Base-by-base conservation (phyloP, 2,329 filamentous ascomycete species). In the Mycosphaerella sp. region DNA sequence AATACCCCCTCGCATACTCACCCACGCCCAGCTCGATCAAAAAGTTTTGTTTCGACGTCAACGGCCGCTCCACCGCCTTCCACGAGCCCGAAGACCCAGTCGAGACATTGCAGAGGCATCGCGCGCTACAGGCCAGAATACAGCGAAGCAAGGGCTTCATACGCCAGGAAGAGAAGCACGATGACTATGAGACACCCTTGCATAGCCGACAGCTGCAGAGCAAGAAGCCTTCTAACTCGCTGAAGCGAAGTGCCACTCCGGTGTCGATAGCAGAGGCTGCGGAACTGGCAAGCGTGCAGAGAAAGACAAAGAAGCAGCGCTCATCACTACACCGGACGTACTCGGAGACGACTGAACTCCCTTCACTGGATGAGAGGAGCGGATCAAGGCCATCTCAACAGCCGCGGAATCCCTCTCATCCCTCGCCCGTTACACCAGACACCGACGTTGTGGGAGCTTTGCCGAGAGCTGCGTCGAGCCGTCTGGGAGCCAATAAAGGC, bases 1-100 rank as follows among this genome's bases (percentile, higher is more conserved):
- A 93, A 64, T 98, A 95, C 69, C 93, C 93, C 39, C 77, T 98
- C 31, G 92, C 92, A 38, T 80, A 81, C 58, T 84, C 87, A 47
- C 86, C 89, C 1, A 95, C 91, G 1, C 93, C 93, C 2, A 80
- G 83, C 12, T 84, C 87, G 48, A 76, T 98, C 56, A 82, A 83
- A 59, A 84, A 83, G 53, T 86, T 97, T 67, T 84, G 81, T 40
- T 91, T 95, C 63, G 82, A 85, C 48, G 74, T 87, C 36, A 80
- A 81, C 45, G 80, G 82, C 43, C 75, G 77, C 54, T 74, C 80
- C 6, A 78, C 82, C n/a, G 73, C 78, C 36, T 85, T 86, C 58
- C 75, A 79, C 53, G 84, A 86, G 68, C 77, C 80, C 3, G 81
- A 85, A 50, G 75, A 82, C 63, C 73, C 79, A 17, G 69, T 73